Evolutionary conservation across 331 rosid genomes (phyloP).

Genomic region (Prunus yedoensis): DNA sequence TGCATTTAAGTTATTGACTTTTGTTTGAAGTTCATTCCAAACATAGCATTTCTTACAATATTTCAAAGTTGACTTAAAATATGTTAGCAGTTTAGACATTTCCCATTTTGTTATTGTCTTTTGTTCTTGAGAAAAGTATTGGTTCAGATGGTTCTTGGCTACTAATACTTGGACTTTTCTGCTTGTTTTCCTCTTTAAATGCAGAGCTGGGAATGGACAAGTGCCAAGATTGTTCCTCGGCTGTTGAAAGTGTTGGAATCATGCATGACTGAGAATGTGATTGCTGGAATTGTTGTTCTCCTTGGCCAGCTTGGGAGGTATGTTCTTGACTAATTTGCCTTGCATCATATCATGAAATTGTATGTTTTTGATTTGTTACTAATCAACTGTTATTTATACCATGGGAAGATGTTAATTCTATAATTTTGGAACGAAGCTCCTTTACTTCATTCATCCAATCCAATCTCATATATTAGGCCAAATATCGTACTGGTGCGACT

Average conservation of each 20-base stretch:
- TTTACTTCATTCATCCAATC: not conserved
- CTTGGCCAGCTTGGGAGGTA: constrained; percentile 95
- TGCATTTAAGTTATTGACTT: not conserved
- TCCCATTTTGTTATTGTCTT: not conserved
- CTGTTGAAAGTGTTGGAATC: constrained; percentile 56
- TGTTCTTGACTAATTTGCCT: constrained; percentile 16
- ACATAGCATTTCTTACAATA: not conserved
- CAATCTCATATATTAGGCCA: not conserved
- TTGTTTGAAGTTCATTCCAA: too few species aligned
- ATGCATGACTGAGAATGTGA: constrained; percentile 41
- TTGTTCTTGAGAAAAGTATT: not conserved
- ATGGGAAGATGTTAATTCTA: not conserved
- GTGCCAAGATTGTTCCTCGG: constrained; percentile 48
- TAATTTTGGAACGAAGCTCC: not conserved
- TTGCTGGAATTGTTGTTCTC: constrained; percentile 54
- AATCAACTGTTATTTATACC: too few species aligned
- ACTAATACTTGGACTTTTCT: constrained; percentile 20
- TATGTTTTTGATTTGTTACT: not conserved
- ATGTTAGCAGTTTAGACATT: not conserved
- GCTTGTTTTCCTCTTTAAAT: constrained; percentile 31
- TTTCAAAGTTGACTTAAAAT: not conserved
- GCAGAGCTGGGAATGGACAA: constrained; percentile 85
- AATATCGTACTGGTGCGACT: not conserved
- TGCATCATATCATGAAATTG: not conserved
- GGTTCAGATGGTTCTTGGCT: not conserved